Evolutionary conservation across 176 grass and related monocot genomes (phyloP), one percentile per base, ranked within the genome.

Genomic region (Dactylis glomerata): DNA sequence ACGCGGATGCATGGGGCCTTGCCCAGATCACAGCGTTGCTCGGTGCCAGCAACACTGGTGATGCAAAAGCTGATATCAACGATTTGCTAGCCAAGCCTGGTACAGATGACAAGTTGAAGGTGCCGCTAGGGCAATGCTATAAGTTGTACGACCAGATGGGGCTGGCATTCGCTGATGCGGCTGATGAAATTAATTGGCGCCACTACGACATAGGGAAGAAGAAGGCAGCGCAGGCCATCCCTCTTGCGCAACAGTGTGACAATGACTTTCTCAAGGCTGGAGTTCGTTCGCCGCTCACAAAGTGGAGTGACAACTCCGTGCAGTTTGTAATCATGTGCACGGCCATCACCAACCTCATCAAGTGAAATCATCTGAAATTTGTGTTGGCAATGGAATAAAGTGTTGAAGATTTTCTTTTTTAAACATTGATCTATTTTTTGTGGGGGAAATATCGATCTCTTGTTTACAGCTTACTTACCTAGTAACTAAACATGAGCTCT

Each of bases 341-440:
- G 0, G 64, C 79, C 33, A 82, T 82, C 64, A 82, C 79, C 22
- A 66, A 28, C 12, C 79, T 82, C 47, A 82, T 82, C 32, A 82
- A 69, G 46, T 81, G 64, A 81, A 54, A 68, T 19, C 45, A 51
- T 68, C 2, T 26, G 26, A 42, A 14, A 19, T 64, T 64, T 64
- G 6, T 32, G 17, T 64, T 33, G 1, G 2, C 15, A 16, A 64
- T 27, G 28, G 61, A 64, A 64, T 64, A 33, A 17, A 64, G 28
- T 64, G 61, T 1, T 64, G 14, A 63, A 63, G 13, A 31, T 31
- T 30, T 63, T 42, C n/a, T n/a, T n/a, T n/a, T n/a, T n/a, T n/a
- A n/a, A n/a, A n/a, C n/a, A 58, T 4, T 56, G n/a, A 20, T 20
- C 41, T 56, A 23, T n/a, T 55, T n/a, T 56, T 26, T 11, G n/a